Evolutionary conservation across 78 protist genomes (phyloP).

Genomic region (Dictyostelium capitatum): DNA sequence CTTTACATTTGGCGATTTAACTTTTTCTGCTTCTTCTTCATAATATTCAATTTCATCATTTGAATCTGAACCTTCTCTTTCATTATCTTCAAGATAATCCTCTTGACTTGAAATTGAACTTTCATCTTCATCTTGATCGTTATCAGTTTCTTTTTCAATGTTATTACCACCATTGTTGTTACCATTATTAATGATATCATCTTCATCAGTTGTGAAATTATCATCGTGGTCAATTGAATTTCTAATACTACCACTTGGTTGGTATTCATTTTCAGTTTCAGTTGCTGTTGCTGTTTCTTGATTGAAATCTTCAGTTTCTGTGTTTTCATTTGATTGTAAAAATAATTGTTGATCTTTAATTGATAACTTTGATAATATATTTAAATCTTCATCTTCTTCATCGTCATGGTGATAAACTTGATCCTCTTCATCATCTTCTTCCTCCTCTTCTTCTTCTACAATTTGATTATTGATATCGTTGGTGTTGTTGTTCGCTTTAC

Average conservation of each 20-base stretch:
- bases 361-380: background rate
- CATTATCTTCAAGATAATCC: background rate
- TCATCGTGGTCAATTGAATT: background rate
- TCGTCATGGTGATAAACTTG: background rate
- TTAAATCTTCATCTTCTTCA: background rate
- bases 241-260: background rate
- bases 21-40: background rate
- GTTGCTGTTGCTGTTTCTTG: background rate
- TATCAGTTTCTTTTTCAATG: background rate
- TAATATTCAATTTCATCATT: background rate
- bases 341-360: background rate
- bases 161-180: background rate
- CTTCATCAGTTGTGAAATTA: background rate
- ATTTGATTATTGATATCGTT: background rate
- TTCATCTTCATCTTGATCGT: background rate
- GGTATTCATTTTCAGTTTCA: background rate
- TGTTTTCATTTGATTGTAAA: conserved; percentile 13
- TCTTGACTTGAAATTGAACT: background rate
- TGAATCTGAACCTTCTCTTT: conserved; percentile 6
- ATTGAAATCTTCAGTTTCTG: conserved; percentile 17
- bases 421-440: background rate
- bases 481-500: background rate
- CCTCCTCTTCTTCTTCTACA: background rate
- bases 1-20: too few relatives aligned
- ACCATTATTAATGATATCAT: background rate